phyloP scores from a whole-genome alignment of 202 grass and related monocot genomes.

The Bolboschoenoplectus hybrid region DNA sequence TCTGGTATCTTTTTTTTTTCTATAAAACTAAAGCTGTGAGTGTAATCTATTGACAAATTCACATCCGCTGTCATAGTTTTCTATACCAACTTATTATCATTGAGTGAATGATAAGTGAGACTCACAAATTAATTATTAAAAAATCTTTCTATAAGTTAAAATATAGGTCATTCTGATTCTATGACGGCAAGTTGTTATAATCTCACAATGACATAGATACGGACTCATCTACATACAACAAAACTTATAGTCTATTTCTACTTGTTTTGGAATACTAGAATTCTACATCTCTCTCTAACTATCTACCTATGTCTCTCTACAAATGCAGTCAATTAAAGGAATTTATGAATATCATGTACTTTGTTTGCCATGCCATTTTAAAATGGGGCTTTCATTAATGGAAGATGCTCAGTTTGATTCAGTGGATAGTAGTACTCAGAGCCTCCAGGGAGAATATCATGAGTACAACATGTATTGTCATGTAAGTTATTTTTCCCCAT shows the following conservation, averaged over 20 bases:
- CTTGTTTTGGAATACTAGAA: neutral
- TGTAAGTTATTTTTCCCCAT: slow-evolving; percentile 4
- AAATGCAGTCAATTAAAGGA: slow-evolving; percentile 51
- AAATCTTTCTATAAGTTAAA: too few species aligned
- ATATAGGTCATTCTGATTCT: too few species aligned
- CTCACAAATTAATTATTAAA: too few species aligned
- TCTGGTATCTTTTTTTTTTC: too few species aligned
- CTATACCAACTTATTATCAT: too few species aligned
- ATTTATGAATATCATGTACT: slow-evolving; percentile 61
- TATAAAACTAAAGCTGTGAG: too few species aligned
- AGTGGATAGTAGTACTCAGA: slow-evolving; percentile 32
- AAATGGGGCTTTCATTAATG: slow-evolving; percentile 48
- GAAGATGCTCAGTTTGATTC: slow-evolving; percentile 47
- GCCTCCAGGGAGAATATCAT: slow-evolving; percentile 8
- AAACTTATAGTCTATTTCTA: neutral
- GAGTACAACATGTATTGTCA: slow-evolving; percentile 42
- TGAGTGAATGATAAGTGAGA: too few species aligned
- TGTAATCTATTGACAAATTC: too few species aligned
- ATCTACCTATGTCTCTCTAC: neutral
- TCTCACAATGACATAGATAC: too few species aligned
- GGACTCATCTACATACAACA: neutral
- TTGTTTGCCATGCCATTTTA: slow-evolving; percentile 52
- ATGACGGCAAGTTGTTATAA: too few species aligned
- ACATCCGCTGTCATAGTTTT: too few species aligned
- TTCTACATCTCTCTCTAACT: neutral